phyloP scores from a whole-genome alignment of 768 basidiomycete species.

The Hericium erinaceus region DNA sequence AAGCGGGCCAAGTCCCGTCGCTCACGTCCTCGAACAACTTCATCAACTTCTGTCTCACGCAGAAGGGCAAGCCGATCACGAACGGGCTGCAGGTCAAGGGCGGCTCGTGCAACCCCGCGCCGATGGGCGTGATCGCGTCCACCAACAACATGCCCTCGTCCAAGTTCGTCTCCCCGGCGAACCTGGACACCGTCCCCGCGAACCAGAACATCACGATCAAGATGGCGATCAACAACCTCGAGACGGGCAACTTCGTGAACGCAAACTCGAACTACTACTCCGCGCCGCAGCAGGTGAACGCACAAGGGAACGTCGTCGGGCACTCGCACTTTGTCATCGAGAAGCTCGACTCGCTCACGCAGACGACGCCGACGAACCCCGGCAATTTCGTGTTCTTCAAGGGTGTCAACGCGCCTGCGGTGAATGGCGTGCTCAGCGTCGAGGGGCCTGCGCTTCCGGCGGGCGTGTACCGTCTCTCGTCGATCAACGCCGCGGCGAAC shows the following conservation, averaged over 20 bases:
- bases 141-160: conserved; percentile 34
- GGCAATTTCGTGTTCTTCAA: conserved; percentile 57
- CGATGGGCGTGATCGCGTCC: conserved; percentile 36
- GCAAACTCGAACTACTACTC: conserved; percentile 37
- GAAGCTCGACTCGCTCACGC: conserved; percentile 30
- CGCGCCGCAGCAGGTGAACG: conserved; percentile 42
- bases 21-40: conserved; percentile 55
- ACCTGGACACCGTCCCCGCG: conserved; percentile 30
- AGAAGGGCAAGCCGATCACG: conserved; percentile 29
- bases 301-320: conserved; percentile 34
- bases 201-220: conserved; percentile 36
- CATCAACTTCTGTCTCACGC: conserved; percentile 43
- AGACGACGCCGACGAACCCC: conserved; percentile 38
- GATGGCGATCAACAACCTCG: conserved; percentile 28
- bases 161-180: conserved; percentile 34
- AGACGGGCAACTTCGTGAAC: conserved; percentile 43
- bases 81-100: conserved; percentile 31
- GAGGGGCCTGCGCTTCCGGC: conserved; percentile 30
- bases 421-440: conserved; percentile 38
- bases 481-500: conserved; percentile 48
- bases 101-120: conserved; percentile 29
- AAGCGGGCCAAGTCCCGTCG: conserved; percentile 38
- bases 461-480: conserved; percentile 49
- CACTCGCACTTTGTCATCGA: conserved; percentile 53
- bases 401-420: conserved; percentile 31